Evolutionary conservation across 257 asterid species (phyloP).

Genomic region (Solanum corneliomulleri): DNA sequence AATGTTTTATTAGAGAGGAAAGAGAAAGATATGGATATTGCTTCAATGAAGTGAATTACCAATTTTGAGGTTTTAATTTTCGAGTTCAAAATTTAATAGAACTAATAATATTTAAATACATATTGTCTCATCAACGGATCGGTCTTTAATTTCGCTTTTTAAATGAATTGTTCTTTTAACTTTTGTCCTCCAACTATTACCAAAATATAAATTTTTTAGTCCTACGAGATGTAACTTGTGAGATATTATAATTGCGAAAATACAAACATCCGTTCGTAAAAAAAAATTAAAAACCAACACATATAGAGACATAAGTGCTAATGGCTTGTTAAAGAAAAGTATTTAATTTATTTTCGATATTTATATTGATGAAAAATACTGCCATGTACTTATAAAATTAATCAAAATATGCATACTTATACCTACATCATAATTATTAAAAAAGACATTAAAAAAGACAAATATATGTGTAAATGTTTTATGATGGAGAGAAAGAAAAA

Average conservation of each 20-base stretch:
- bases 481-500: neutral
- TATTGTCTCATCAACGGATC: neutral
- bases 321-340: neutral
- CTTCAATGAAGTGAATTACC: neutral
- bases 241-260: neutral
- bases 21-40: neutral
- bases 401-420: neutral
- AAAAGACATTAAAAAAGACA: neutral
- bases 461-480: neutral
- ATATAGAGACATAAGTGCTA: too few species aligned
- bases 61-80: neutral
- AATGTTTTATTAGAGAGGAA: neutral
- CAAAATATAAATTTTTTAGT: neutral
- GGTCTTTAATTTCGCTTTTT: neutral
- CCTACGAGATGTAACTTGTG: neutral
- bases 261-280: too few species aligned
- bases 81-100: neutral
- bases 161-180: neutral
- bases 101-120: rapidly evolving
- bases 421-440: too few species aligned
- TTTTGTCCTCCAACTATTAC: neutral
- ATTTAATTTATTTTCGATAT: neutral
- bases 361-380: too few species aligned
- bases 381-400: too few species aligned
- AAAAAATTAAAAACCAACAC: too few species aligned